phyloP scores from a whole-genome alignment of 169 alveolate genomes.

The Toxoplasma gondii region DNA sequence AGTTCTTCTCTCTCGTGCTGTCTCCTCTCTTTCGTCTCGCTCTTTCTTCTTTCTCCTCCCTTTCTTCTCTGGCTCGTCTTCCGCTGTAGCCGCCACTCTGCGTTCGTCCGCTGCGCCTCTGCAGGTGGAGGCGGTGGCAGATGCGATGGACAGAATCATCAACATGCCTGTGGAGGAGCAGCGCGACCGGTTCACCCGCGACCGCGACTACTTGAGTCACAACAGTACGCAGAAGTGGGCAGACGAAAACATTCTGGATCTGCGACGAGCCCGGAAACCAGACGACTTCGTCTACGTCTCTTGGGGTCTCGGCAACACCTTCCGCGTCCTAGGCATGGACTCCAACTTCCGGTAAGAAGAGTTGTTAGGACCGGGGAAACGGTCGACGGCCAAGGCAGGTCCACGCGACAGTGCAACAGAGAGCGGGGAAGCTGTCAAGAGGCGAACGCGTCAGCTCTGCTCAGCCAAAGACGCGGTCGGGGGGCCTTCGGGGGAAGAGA shows the following conservation, averaged over 20 bases:
- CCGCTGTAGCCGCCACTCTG: too few species aligned
- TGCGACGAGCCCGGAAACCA: slow-evolving; percentile 78
- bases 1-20: neutral
- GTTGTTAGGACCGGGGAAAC: neutral
- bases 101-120: too few species aligned
- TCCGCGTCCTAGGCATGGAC: slow-evolving; percentile 62
- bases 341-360: slow-evolving; percentile 52
- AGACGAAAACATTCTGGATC: slow-evolving; percentile 77
- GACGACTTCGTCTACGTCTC: slow-evolving; percentile 76
- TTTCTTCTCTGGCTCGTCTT: too few species aligned
- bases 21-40: too few species aligned
- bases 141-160: slow-evolving; percentile 74
- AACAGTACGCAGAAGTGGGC: slow-evolving; percentile 55
- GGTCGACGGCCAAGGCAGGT: too few species aligned
- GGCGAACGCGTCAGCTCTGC: too few species aligned
- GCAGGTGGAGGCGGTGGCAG: slow-evolving; percentile 75
- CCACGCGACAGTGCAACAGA: too few species aligned
- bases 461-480: too few species aligned
- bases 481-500: too few species aligned
- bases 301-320: slow-evolving; percentile 77
- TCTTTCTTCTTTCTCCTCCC: too few species aligned
- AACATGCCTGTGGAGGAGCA: slow-evolving; percentile 73
- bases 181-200: slow-evolving; percentile 68
- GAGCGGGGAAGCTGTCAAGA: too few species aligned
- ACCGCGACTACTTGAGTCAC: slow-evolving; percentile 37